Conservation (phyloP, 257 asterid species). For the Nyctanthes arbortristis region DNA sequence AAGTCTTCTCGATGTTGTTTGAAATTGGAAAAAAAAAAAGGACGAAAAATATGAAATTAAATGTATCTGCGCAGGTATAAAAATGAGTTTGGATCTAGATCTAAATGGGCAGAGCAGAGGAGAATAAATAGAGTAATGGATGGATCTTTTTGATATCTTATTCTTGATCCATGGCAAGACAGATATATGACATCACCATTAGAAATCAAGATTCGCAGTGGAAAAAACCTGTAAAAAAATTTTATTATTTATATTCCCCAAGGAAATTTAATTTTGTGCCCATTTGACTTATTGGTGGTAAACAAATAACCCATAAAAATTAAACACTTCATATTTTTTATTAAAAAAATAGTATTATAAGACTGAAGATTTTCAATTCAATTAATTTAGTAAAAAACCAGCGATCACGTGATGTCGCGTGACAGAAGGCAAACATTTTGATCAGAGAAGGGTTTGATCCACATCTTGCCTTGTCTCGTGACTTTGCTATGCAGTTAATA, state of each 20-base stretch:
- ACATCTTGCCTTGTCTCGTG: conserved; percentile 51
- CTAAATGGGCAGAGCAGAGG: conserved; percentile 31
- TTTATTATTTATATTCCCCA: conserved; percentile 21
- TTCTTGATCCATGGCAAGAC: conserved; percentile 25
- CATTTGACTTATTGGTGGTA: conserved; percentile 19
- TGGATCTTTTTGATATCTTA: conserved; percentile 7
- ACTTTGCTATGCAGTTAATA: conserved; percentile 34
- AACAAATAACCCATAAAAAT: conserved; percentile 11
- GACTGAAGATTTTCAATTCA: neutral
- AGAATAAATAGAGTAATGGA: neutral
- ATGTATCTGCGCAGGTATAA: conserved; percentile 27
- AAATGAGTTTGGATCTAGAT: conserved; percentile 54
- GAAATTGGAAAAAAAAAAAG: no score
- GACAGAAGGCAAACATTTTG: conserved; percentile 52
- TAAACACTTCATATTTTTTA: neutral
- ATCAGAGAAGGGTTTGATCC: conserved; percentile 33
- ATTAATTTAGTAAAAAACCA: conserved; percentile 18
- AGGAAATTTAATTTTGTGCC: conserved; percentile 18
- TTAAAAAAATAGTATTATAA: neutral
- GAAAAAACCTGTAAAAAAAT: conserved; percentile 8
- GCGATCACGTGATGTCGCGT: conserved; percentile 77
- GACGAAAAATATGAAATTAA: neutral
- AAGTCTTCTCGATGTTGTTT: no score
- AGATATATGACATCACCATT: conserved; percentile 29
- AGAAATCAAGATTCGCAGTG: neutral